phyloP scores from a whole-genome alignment of 352 stramenopile genomes.

The Saprolegnia parasitica region DNA sequence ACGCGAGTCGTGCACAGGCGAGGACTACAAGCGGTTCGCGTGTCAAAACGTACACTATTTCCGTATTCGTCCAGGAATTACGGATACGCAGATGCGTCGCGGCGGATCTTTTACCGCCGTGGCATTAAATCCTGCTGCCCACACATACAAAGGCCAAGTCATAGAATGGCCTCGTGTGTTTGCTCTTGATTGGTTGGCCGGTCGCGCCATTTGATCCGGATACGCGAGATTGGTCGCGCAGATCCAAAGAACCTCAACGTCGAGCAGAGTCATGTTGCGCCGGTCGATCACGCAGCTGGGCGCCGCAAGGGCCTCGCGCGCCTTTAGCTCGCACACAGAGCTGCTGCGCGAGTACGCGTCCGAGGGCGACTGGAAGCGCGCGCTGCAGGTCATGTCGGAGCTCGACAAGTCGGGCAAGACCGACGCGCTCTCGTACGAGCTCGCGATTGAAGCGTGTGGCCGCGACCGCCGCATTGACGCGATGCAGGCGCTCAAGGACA shows the following conservation, averaged over 20 bases:
- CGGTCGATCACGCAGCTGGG: neutral
- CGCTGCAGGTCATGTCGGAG: constrained; percentile 20
- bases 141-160: neutral
- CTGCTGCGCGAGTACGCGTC: neutral
- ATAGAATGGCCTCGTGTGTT: neutral
- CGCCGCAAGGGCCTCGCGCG: neutral
- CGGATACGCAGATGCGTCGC: neutral
- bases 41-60: constrained; percentile 1
- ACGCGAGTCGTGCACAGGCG: neutral
- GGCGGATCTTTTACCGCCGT: neutral
- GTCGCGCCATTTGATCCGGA: neutral
- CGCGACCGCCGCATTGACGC: constrained; percentile 79
- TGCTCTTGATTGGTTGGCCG: neutral
- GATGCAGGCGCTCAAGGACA: constrained; percentile 61
- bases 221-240: neutral
- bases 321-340: constrained; percentile 8
- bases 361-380: constrained; percentile 19
- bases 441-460: constrained; percentile 67
- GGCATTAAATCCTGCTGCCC: neutral
- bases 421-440: constrained; percentile 71
- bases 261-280: neutral
- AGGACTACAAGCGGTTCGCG: no score
- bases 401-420: constrained; percentile 21
- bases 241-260: neutral
- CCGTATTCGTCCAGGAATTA: neutral